Base-by-base conservation (phyloP, 148 eudicot genomes). In the Vaccinium darrowii region DNA sequence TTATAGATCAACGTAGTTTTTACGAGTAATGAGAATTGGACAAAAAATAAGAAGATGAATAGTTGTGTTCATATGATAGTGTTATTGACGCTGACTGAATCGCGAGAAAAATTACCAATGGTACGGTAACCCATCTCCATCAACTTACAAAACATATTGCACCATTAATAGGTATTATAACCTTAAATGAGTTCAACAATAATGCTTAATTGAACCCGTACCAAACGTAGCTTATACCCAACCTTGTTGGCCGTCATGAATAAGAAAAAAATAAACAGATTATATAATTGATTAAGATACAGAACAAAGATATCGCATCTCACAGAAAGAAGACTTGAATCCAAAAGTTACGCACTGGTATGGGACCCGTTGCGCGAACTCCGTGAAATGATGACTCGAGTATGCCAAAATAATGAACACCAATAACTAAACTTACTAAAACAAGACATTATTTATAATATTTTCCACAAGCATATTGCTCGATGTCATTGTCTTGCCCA, bases 381-480 rank as follows among this genome's bases (percentile, higher is more conserved):
- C 14, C 1, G 39, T 4, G 25, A 74, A 74, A 43, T 14, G 52
- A 36, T 74, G 78, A 39, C 78, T 74, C 78, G 18, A 16, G 4
- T 39, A 39, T 65, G 11, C 12, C 78, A 74, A 74, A 74, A 74
- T 10, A 18, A 6, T 43, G 49, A 36, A 16, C 16, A 73, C 3
- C 50, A 14, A 74, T 36, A 36, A 7, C 21, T 43, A 74, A 47
- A 74, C 47, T 7, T 74, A 6, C n/a, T 36, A 33, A 74, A 74
- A 43, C 47, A 74, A 39, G 9, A 18, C 78, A 74, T 43, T 13
- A 74, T 1, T 33, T 18, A 14, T 43, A 43, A 39, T 43, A 43
- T 5, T 74, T 74, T 74, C 78, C 78, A 39, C 3, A 74, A 39
- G 50, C 78, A 74, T 74, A 18, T 15, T 74, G 78, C n/a, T 74